Base-by-base conservation (phyloP, 2,329 filamentous ascomycete species). In the Fusarium multiceps region DNA sequence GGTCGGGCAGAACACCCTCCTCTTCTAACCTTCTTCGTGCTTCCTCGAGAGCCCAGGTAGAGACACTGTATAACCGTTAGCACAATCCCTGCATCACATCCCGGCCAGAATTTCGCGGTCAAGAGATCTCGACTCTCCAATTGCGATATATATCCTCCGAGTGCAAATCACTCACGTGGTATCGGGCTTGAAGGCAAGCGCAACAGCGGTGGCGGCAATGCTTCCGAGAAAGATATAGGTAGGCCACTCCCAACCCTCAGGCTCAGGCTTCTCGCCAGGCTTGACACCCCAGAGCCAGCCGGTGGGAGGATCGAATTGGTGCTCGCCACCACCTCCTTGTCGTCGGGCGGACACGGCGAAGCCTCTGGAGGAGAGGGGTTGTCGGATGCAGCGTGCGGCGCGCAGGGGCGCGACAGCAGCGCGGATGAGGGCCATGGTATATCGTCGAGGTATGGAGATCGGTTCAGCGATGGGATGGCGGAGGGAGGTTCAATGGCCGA, bases 1-100 rank as follows among this genome's bases (percentile, higher is more conserved):
- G 91, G 77, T 98, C 95, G 78, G 93, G 89, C 78, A 98, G 84
- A 78, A 98, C 94, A 64, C 96, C 96, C 86, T 99, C 96, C 65
- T 90, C 92, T 85, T 99, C 96, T 87, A 99, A 90, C 85, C 96
- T 89, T 85, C 96, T 89, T 78, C 96, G 89, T 55, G 96, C 96
- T 85, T 99, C 96, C 84, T 99, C 96, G 45, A 99, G 89, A 69
- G 96, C 96, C 96, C 96, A 99, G 58, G 95, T 98, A 86, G 98
- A 96, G 89, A 99, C 98, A 81, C 96, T 99, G 76, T 66, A 61
- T 20, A 55, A 28, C 20, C 23, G 71, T 81, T 74, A 81, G 78
- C 37, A 46, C 25, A 46, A 30, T 28, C 20, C 43, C n/a, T 43
- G 16, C 69, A 72, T 55, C 69, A 73, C 32, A 42, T 23, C 14